Conservation (phyloP, 768 basidiomycete genomes). For the Strobilomyces dryophilus region DNA sequence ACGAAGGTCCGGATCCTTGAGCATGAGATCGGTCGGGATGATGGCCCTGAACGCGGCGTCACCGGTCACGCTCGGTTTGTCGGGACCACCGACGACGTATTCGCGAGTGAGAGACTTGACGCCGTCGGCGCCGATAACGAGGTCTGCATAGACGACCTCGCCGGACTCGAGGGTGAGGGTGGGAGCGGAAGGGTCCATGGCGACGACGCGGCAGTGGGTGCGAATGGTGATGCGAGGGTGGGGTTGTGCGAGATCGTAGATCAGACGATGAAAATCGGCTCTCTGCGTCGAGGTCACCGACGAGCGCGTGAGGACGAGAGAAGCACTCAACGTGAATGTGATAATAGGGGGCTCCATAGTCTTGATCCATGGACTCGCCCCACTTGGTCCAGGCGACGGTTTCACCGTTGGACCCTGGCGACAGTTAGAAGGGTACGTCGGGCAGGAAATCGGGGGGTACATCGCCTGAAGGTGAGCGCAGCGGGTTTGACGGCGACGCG, state of each 20-base stretch:
- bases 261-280: conserved; percentile 44
- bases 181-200: conserved; percentile 31
- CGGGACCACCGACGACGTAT: conserved; percentile 44
- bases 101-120: conserved; percentile 48
- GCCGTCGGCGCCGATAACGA: conserved; percentile 50
- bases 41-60: conserved; percentile 61
- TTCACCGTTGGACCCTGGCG: conserved; percentile 31
- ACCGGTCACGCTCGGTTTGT: conserved; percentile 50
- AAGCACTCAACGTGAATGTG: conserved; percentile 30
- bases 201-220: conserved; percentile 33
- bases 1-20: conserved; percentile 49
- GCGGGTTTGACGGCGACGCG: conserved; percentile 37
- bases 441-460: conserved; percentile 18
- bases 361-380: conserved; percentile 30
- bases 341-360: conserved; percentile 33
- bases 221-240: conserved; percentile 33
- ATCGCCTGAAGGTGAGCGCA: conserved; percentile 39
- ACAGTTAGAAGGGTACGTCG: neutral
- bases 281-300: conserved; percentile 22
- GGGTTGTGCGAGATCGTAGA: conserved; percentile 34
- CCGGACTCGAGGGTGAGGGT: conserved; percentile 40
- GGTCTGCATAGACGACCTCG: conserved; percentile 38
- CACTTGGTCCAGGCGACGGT: conserved; percentile 35
- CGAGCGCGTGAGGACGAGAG: neutral
- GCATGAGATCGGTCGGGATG: conserved; percentile 41